phyloP scores from a whole-genome alignment of 2,329 filamentous ascomycete genomes.

The Fusarium miscanthi region DNA sequence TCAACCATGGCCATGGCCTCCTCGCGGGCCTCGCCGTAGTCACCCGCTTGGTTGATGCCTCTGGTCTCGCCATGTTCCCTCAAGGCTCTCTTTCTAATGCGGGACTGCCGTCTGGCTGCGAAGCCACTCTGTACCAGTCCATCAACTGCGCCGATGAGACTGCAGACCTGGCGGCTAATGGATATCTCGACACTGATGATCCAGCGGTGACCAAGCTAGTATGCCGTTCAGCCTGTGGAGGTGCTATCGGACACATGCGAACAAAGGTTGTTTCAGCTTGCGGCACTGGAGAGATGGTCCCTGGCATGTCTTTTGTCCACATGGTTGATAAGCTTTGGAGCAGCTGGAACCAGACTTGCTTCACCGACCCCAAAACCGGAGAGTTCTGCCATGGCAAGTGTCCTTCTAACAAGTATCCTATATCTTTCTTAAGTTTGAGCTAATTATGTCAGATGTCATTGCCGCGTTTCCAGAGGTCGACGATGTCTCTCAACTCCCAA shows the following conservation, averaged over 20 bases:
- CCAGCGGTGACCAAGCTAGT: background rate
- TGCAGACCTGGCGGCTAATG: background rate
- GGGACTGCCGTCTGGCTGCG: background rate
- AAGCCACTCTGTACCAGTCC: background rate
- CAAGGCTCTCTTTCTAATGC: background rate
- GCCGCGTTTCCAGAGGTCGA: background rate
- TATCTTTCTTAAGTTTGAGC: too few species aligned
- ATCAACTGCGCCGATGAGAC: background rate
- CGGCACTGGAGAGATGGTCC: background rate
- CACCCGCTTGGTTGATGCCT: background rate
- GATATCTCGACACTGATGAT: background rate
- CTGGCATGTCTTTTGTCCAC: background rate
- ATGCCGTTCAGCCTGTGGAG: background rate
- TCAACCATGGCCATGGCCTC: background rate
- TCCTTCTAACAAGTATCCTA: too few species aligned
- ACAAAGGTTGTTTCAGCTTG: background rate
- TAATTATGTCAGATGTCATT: background rate
- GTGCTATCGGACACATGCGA: background rate
- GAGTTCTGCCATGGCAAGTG: too few species aligned
- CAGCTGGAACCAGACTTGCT: background rate
- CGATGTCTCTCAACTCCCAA: background rate
- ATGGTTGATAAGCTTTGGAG: background rate
- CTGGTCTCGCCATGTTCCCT: background rate
- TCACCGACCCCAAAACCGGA: background rate
- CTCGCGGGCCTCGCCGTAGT: background rate